A percentile compares a stretch with the other conserved stretches of the same genome.
Conservation (phyloP, 208 protist genomes). For the Trypanosoma avium region DNA sequence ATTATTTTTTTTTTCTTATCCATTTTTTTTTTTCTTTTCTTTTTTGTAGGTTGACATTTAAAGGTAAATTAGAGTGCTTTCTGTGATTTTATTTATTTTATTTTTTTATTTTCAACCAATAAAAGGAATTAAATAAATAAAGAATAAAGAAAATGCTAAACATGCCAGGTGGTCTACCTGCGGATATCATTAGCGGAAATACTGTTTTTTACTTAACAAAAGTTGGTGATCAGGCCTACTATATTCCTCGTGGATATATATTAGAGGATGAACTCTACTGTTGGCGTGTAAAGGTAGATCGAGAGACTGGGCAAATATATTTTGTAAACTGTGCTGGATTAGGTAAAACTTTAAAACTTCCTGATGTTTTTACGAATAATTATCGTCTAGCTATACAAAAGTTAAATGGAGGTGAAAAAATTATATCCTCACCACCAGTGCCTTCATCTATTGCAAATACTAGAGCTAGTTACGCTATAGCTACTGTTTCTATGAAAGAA, state of each 20-base stretch:
- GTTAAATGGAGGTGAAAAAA: neutral
- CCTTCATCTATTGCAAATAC: neutral
- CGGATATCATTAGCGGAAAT: conserved; percentile 10
- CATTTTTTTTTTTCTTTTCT: neutral
- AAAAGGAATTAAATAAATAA: neutral
- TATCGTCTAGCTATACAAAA: neutral
- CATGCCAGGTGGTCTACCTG: conserved; percentile 3
- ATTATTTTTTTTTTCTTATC: conserved; percentile 19
- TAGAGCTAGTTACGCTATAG: neutral
- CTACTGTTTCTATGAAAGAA: neutral
- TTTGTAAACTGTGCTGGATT: conserved; percentile 23
- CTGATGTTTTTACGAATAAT: conserved; percentile 9
- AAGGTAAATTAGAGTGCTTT: too few relatives aligned
- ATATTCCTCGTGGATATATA: conserved; percentile 10
- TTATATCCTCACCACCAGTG: neutral
- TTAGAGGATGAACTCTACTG: conserved; percentile 19
- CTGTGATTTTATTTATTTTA: neutral
- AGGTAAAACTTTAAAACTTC: conserved; percentile 16
- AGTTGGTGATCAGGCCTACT: conserved; percentile 12
- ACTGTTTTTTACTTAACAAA: conserved; percentile 10
- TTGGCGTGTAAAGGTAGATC: conserved; percentile 20
- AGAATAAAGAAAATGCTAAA: neutral
- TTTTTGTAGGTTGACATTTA: too few relatives aligned
- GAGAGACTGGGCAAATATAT: conserved; percentile 16
- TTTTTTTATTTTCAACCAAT: neutral